Evolutionary conservation across 2,329 filamentous ascomycete species (phyloP).

Genomic region (Ilyonectria destructans): DNA sequence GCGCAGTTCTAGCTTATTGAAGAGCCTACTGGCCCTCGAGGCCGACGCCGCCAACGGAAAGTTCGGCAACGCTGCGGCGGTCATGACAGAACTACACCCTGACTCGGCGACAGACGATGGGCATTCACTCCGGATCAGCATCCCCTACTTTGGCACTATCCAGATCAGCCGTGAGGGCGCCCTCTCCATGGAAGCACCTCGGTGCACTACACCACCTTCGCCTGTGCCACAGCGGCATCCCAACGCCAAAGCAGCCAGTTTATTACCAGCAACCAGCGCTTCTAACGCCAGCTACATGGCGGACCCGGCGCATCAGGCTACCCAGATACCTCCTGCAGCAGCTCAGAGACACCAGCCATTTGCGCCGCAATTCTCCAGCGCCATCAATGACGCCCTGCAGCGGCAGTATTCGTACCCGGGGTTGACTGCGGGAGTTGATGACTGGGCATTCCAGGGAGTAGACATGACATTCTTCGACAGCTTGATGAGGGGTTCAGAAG

Average conservation of each 20-base stretch:
- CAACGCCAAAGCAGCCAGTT: neutral
- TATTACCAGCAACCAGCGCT: neutral
- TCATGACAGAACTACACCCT: slow-evolving; percentile 51
- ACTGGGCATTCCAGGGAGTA: slow-evolving; percentile 37
- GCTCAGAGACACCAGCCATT: slow-evolving; percentile 6
- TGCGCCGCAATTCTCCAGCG: neutral
- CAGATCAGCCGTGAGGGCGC: slow-evolving; percentile 17
- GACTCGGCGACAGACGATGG: slow-evolving; percentile 41
- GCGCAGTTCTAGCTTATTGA: slow-evolving; percentile 10
- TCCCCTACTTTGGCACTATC: slow-evolving; percentile 29
- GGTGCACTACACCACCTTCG: neutral
- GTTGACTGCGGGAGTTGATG: slow-evolving; percentile 21
- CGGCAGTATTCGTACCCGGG: slow-evolving; percentile 24
- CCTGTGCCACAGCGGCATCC: neutral
- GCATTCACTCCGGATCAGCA: slow-evolving; percentile 11
- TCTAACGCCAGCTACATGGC: neutral
- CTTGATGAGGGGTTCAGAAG: slow-evolving; percentile 21
- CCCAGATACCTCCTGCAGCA: neutral
- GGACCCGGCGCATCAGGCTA: neutral
- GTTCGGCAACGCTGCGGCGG: slow-evolving; percentile 37
- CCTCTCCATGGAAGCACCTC: slow-evolving; percentile 8
- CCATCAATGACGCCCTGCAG: slow-evolving; percentile 11
- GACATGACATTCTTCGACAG: slow-evolving; percentile 38
- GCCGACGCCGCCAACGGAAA: slow-evolving; percentile 5
- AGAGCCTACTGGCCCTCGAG: slow-evolving; percentile 11